phyloP scores from a whole-genome alignment of 305 asterid species.

The Solanum hybrid region DNA sequence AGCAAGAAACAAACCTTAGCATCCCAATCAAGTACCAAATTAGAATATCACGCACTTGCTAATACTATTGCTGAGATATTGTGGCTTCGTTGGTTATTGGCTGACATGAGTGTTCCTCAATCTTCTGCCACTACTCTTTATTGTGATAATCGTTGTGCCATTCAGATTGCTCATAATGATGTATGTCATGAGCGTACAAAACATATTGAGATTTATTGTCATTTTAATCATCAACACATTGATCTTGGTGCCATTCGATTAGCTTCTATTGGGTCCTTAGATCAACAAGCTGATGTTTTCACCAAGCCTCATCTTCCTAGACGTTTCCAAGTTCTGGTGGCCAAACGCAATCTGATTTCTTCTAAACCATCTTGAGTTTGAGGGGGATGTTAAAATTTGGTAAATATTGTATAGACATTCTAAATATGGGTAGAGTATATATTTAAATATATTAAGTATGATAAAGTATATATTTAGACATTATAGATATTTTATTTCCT shows the following conservation, averaged over 20 bases:
- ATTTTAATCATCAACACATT: not conserved
- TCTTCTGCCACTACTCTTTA: not conserved
- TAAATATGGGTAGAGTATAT: not conserved
- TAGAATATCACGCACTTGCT: no score
- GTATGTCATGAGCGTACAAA: not conserved
- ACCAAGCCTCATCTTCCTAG: not conserved
- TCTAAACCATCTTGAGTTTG: not conserved
- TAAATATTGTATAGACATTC: not conserved
- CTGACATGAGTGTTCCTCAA: not conserved
- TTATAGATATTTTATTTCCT: not conserved
- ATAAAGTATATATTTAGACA: not conserved
- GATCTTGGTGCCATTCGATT: not conserved
- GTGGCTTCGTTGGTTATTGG: not conserved
- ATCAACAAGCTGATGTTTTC: not conserved
- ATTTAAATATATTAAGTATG: not conserved
- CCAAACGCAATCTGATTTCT: not conserved
- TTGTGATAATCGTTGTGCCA: not conserved
- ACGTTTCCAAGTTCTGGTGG: not conserved
- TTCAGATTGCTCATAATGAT: not conserved
- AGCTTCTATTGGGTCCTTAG: not conserved
- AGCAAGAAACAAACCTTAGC: no score
- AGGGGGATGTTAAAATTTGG: not conserved
- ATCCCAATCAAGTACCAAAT: no score
- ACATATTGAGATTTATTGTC: not conserved
- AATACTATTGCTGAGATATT: no score